These are phyloP conservation scores for Phyllosticta capitalensis DNA, from an alignment of 2,329 filamentous ascomycete genomes.

Conservation along the genomic window DNA sequence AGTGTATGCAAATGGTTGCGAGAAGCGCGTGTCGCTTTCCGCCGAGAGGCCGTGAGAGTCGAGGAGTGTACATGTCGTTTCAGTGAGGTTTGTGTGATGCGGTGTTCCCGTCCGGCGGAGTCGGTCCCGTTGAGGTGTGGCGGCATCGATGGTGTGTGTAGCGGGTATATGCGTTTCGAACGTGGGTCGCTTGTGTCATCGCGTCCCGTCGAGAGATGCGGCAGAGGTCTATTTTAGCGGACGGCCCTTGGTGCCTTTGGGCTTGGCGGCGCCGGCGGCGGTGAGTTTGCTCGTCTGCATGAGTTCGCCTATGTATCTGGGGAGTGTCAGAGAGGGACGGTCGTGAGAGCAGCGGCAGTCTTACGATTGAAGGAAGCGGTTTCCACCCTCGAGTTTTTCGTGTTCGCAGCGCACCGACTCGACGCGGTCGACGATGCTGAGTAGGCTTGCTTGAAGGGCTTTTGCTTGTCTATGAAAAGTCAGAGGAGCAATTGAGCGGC, in stretches of 20 bases:
- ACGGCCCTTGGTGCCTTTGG: conserved; percentile 32
- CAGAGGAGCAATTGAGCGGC: not conserved
- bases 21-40: not conserved
- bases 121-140: not conserved
- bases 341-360: conserved; percentile 16
- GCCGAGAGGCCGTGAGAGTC: not conserved
- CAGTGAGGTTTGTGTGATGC: not conserved
- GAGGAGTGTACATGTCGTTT: not conserved
- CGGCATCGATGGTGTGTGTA: not conserved
- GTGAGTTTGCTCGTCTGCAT: conserved; percentile 65
- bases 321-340: conserved; percentile 14
- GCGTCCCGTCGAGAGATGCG: not conserved
- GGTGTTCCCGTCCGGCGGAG: not conserved
- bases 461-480: conserved; percentile 63
- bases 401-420: conserved; percentile 91
- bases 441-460: conserved; percentile 75
- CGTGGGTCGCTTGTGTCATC: not conserved
- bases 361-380: conserved; percentile 77
- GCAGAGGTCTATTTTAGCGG: conserved; percentile 3
- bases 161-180: not conserved
- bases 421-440: conserved; percentile 85
- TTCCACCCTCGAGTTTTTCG: conserved; percentile 92
- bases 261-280: conserved; percentile 42
- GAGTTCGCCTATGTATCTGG: conserved; percentile 89
- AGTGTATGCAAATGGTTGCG: not conserved